Evolutionary conservation across 306 rosid genomes (phyloP).

Genomic region (Luffa acutangula): DNA sequence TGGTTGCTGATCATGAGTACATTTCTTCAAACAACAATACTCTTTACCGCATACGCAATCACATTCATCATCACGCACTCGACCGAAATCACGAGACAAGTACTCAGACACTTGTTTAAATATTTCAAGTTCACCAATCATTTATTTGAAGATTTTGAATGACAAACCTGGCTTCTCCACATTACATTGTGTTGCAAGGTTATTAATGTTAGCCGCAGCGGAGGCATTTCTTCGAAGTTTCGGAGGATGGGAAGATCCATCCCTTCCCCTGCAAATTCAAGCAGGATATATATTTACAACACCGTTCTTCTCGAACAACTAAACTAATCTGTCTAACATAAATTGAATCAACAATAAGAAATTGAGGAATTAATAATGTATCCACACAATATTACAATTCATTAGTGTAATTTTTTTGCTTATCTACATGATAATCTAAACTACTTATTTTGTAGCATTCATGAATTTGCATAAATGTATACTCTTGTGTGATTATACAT

Average conservation of each 20-base stretch:
- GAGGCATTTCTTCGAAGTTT: constrained; percentile 78
- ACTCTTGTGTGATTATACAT: too few relatives aligned
- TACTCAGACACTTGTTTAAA: background rate
- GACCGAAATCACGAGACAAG: background rate
- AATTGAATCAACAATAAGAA: background rate
- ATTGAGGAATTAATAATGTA: background rate
- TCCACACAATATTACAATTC: background rate
- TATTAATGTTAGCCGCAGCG: constrained; percentile 65
- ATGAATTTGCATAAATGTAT: too few relatives aligned
- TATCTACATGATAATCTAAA: too few relatives aligned
- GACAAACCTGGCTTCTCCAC: constrained; percentile 42
- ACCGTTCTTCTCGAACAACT: background rate
- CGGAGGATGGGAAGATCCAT: constrained; percentile 37
- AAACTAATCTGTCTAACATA: background rate
- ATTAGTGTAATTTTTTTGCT: too few relatives aligned
- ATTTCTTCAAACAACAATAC: too few relatives aligned
- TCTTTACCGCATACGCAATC: too few relatives aligned
- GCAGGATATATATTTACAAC: background rate
- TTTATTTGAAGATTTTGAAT: background rate
- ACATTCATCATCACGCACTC: too few relatives aligned
- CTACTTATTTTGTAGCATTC: too few relatives aligned
- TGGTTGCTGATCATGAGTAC: too few relatives aligned
- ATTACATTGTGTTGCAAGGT: constrained; percentile 39
- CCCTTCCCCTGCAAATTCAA: constrained; percentile 38
- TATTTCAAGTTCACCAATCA: background rate